Evolutionary conservation across 352 stramenopile genomes (phyloP).

Genomic region (Globisporangium ultimum): DNA sequence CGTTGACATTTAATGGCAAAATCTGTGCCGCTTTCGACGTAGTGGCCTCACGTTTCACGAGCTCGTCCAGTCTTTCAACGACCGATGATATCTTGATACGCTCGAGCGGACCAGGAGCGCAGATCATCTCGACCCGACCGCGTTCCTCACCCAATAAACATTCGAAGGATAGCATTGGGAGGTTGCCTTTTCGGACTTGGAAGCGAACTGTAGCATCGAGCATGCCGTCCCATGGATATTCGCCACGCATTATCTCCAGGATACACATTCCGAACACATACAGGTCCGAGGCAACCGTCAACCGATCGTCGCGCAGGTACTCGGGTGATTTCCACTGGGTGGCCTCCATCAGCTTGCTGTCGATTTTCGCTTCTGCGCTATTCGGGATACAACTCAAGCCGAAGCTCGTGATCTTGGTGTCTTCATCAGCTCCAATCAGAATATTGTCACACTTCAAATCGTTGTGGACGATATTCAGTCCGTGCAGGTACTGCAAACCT

Average conservation of each 20-base stretch:
- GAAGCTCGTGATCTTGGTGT: conserved; percentile 20
- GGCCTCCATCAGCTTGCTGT: neutral
- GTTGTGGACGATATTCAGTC: conserved; percentile 19
- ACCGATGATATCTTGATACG: conserved; percentile 3
- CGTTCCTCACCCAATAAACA: neutral
- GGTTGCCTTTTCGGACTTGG: neutral
- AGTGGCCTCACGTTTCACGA: neutral
- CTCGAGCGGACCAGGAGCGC: neutral
- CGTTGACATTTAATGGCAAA: no score
- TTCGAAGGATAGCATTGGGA: neutral
- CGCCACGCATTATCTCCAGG: conserved; percentile 6
- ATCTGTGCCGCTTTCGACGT: no score
- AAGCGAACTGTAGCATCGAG: neutral
- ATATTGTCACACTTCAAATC: conserved; percentile 20
- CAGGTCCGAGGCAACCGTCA: neutral
- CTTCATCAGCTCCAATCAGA: conserved; percentile 15
- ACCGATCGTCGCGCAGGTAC: neutral
- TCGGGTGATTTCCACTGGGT: neutral
- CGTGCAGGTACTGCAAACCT: no score
- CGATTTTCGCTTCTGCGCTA: neutral
- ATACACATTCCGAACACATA: conserved; percentile 15
- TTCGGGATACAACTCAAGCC: conserved; percentile 2
- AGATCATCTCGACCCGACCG: conserved; percentile 4
- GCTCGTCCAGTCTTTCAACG: conserved; percentile 3
- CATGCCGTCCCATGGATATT: neutral